Conservation (phyloP, 2,329 filamentous ascomycete species). For the Curvularia hawaiiensis region DNA sequence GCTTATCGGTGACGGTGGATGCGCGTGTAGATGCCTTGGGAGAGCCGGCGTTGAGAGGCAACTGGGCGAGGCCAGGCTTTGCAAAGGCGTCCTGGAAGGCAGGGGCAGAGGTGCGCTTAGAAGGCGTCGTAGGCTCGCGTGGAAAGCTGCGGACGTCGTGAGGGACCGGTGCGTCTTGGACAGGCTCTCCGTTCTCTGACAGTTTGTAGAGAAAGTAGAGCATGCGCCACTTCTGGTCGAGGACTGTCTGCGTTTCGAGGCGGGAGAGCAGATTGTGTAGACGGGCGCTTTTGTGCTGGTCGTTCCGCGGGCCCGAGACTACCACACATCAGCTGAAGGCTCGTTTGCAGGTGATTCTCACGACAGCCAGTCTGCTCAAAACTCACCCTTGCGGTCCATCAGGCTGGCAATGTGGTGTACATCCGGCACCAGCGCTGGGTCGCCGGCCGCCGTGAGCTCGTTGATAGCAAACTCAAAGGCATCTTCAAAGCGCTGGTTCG, state of each 20-base stretch:
- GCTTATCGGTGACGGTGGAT: constrained; percentile 26
- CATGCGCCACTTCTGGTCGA: constrained; percentile 97
- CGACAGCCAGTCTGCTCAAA: background rate
- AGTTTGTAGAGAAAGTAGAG: constrained; percentile 88
- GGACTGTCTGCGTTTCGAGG: constrained; percentile 85
- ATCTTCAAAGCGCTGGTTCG: constrained; percentile 71
- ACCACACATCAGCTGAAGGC: constrained; percentile 15
- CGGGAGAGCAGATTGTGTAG: constrained; percentile 92
- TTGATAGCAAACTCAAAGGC: constrained; percentile 58
- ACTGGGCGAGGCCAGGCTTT: constrained; percentile 50
- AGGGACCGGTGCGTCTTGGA: constrained; percentile 10
- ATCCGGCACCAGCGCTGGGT: constrained; percentile 67
- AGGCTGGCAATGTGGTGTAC: constrained; percentile 92
- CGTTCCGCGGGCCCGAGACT: constrained; percentile 75
- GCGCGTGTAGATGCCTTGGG: constrained; percentile 33
- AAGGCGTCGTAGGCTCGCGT: constrained; percentile 36
- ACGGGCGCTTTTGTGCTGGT: constrained; percentile 72
- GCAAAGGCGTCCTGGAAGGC: constrained; percentile 56
- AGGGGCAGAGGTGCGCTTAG: constrained; percentile 26
- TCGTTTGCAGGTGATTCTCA: background rate
- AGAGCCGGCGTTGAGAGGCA: constrained; percentile 44
- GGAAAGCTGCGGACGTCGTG: constrained; percentile 24
- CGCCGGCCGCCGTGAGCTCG: constrained; percentile 51
- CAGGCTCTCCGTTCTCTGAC: constrained; percentile 60
- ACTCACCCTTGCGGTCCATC: constrained; percentile 76